Evolutionary conservation across 345 rosid genomes (phyloP), one percentile per base, ranked within the genome.

Genomic region (Psidium guajava): DNA sequence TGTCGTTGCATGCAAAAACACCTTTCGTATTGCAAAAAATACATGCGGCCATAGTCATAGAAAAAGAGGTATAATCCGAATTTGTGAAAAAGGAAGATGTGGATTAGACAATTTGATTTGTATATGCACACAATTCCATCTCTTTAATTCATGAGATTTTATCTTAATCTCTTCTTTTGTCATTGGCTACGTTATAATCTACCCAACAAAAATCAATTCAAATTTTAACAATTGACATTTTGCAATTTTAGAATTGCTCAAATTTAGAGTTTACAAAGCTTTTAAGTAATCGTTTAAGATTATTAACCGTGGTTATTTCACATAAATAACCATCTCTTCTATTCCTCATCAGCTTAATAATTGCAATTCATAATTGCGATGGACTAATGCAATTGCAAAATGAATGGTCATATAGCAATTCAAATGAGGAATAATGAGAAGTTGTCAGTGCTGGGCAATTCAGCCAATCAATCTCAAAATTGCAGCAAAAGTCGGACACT

Each of bases 1-100:
- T 3, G 99, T 96, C 36, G 98, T 95, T 59, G 98, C 99, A 57
- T 95, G 94, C 87, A 96, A 80, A 87, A 96, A 95, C 55, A 96
- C 99, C 99, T 96, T 69, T 36, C 47, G 24, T 69, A 10, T 0
- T 18, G 47, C 80, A 69, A 24, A 13, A 1, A 27, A 12, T 32
- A 32, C 77, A 27, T 42, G 32, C 11, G 83, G 57, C 58, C 57
- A 20, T 25, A 6, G 44, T 81, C 54, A 53, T 28, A 27, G 58
- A 82, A 52, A 6, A 69, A 69, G 47, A 69, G 80, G 80, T 25
- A 69, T 36, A 9, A 32, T 36, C 40, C 6, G 80, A 69, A 69
- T 32, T 69, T 69, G 13, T 21, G 80, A 36, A 36, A 69, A 8
- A 69, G 47, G 13, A 69, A 20, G 80, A 69, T 69, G 80, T 18